Evolutionary conservation across 148 eudicot species (phyloP), one percentile per base, ranked within the genome.

Genomic region (Silene latifolia): DNA sequence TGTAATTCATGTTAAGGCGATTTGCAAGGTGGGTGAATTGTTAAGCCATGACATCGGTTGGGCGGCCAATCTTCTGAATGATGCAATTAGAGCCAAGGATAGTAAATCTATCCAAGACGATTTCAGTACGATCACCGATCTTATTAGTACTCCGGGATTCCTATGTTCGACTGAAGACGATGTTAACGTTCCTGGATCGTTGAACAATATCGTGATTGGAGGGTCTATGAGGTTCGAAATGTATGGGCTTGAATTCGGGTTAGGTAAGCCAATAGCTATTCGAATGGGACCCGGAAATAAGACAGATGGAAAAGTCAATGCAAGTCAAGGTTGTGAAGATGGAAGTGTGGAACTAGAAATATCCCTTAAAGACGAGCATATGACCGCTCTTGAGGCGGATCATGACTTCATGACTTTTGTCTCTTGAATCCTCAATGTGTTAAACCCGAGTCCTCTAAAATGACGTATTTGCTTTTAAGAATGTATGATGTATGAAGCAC

Each of bases 51-150:
- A 76, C 57, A 59, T 89, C 59, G 74, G 73, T 5, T 88, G 88
- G 92, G 65, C 82, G 24, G 90, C 87, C 1, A 73, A 78, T 60
- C 81, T 65, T 74, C 62, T 57, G 15, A 29, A 54, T 67, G 80
- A 58, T 54, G 81, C 82, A 44, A 88, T 92, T 19, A 80, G 72
- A 64, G 80, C 84, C 12, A 84, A 85, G 69, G 83, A 78, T 25
- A 83, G 84, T 11, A 13, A 39, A 42, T 7, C 17, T 5, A 29
- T 59, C 18, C 12, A 35, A 1, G 61, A n/a, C 5, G 19, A 17
- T 15, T 57, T 7, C 18, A 57, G 2, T 17, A 17, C 7, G 61
- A n/a, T 57, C 8, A 5, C 7, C 11, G 19, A 57, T 17, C 20
- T 17, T 6, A 5, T 57, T 57, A 6, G 3, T 13, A 48, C 53